Evolutionary conservation across 495 filamentous ascomycete species (phyloP).

Genomic region (Penicillium verhagenii): DNA sequence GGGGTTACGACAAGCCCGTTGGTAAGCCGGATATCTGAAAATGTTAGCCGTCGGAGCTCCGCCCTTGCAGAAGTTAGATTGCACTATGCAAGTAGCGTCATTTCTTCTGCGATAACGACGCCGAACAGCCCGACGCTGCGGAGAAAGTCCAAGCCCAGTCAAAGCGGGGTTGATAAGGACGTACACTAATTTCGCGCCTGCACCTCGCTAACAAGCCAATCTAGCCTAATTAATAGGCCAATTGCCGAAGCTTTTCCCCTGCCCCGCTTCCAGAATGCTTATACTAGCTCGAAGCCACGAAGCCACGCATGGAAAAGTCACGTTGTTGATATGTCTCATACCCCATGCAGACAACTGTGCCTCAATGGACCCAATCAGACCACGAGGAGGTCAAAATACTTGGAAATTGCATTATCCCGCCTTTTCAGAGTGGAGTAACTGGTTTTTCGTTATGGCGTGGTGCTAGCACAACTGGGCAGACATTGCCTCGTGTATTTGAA

Average conservation of each 20-base stretch:
- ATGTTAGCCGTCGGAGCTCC: constrained; percentile 17
- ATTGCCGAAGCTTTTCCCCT: constrained; percentile 4
- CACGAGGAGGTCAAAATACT: not conserved
- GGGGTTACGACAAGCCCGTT: not conserved
- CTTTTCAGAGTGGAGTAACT: not conserved
- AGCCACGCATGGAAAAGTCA: not conserved
- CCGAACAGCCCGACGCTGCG: not conserved
- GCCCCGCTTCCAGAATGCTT: constrained; percentile 12
- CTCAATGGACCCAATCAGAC: constrained; percentile 7
- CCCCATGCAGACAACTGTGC: constrained; percentile 9
- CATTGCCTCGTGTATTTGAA: not conserved
- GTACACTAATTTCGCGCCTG: not conserved
- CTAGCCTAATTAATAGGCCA: constrained; percentile 5
- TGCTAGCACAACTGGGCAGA: not conserved
- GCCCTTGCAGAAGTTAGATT: constrained; percentile 10
- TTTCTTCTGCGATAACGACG: constrained; percentile 12
- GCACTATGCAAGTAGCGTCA: not conserved
- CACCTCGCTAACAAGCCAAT: not conserved
- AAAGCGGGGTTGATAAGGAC: not conserved
- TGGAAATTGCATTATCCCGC: not conserved
- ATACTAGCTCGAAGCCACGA: constrained; percentile 1
- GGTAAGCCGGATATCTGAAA: not conserved
- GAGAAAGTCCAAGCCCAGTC: not conserved
- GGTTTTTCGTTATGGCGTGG: constrained; percentile 1
- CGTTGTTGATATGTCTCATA: constrained; percentile 1